phyloP scores from a whole-genome alignment of 441 rosid species.

The Metrosideros polymorpha region DNA sequence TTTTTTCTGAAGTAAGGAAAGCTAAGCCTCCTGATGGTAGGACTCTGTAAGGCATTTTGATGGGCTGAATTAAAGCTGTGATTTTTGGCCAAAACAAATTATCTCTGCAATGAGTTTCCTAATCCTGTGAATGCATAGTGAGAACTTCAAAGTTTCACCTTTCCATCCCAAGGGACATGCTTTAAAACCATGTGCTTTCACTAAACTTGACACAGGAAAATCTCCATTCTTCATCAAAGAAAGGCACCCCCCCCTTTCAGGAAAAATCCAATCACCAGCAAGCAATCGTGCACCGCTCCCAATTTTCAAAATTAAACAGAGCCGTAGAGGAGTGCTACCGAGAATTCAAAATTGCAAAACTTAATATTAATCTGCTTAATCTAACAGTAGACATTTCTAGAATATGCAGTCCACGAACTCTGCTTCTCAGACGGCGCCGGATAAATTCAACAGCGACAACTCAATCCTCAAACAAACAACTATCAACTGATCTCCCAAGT shows the following conservation, averaged over 20 bases:
- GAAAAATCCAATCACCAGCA: not conserved
- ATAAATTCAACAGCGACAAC: not conserved
- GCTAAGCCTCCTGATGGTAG: not conserved
- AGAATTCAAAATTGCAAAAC: not conserved
- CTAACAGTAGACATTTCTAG: not conserved
- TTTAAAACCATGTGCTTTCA: not conserved
- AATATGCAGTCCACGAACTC: not conserved
- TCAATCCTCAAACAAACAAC: not conserved
- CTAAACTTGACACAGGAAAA: not conserved
- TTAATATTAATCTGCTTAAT: not conserved
- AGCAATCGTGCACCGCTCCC: not conserved
- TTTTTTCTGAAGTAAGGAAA: not conserved
- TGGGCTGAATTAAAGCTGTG: not conserved
- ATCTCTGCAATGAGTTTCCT: not conserved
- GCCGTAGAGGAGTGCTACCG: not conserved
- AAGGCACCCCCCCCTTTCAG: not conserved
- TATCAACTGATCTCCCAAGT: not conserved
- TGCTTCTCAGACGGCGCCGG: not conserved
- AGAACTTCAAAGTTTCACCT: not conserved
- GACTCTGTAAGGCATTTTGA: not conserved
- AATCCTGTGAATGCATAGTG: not conserved
- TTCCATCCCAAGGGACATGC: not conserved
- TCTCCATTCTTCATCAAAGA: not conserved
- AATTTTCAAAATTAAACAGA: not conserved
- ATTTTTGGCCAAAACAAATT: not conserved